Evolutionary conservation across 2,329 filamentous ascomycete species (phyloP).

Genomic region (Nemania sp.): DNA sequence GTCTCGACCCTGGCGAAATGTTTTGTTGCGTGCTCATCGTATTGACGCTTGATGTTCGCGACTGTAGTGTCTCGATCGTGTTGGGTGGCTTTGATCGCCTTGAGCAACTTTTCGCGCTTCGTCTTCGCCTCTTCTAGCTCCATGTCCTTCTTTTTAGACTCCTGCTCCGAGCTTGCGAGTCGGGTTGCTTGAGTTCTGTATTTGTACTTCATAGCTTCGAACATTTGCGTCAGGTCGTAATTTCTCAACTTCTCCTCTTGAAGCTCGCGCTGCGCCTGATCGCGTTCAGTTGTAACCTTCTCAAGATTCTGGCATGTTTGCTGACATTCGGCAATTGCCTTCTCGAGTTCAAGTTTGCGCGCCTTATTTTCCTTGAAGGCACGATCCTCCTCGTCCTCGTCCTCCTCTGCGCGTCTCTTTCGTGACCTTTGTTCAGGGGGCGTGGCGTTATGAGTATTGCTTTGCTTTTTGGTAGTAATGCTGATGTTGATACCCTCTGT

Average conservation of each 20-base stretch:
- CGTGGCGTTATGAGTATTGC: neutral
- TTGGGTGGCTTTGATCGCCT: slow-evolving; percentile 6
- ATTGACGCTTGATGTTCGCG: slow-evolving; percentile 16
- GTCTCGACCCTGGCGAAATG: slow-evolving; percentile 9
- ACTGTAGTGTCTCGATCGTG: slow-evolving; percentile 1
- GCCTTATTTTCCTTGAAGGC: neutral
- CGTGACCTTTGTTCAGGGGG: neutral
- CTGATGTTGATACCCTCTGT: slow-evolving; percentile 18
- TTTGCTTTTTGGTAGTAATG: slow-evolving; percentile 14
- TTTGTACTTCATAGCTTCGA: slow-evolving; percentile 1
- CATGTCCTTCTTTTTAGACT: neutral
- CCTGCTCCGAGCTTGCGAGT: slow-evolving; percentile 1
- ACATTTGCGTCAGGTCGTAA: neutral
- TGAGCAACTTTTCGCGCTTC: slow-evolving; percentile 10
- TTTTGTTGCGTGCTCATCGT: slow-evolving; percentile 6
- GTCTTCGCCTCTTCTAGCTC: neutral
- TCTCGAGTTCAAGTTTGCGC: neutral
- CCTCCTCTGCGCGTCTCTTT: neutral
- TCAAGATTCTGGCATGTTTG: neutral
- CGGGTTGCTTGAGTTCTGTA: neutral
- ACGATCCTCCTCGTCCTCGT: neutral
- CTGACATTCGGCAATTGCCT: slow-evolving; percentile 8
- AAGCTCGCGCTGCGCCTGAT: slow-evolving; percentile 2
- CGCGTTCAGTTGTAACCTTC: slow-evolving; percentile 3
- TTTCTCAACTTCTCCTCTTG: neutral